phyloP scores from a whole-genome alignment of 345 rosid species.

The Gossypium thurberi region DNA sequence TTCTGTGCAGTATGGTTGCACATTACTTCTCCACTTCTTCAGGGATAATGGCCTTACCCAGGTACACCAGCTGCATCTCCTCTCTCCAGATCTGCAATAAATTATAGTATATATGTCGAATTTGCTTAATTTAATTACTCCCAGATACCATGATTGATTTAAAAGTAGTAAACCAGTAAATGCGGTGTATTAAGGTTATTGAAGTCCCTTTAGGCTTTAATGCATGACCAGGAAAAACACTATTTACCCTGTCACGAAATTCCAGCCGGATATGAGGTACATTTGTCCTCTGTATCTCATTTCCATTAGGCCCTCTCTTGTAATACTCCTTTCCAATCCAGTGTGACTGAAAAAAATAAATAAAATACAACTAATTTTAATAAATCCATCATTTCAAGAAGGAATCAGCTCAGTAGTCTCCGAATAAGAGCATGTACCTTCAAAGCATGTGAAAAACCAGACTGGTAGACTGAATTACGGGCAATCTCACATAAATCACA shows the following conservation, averaged over 20 bases:
- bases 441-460: slow-evolving; percentile 96
- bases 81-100: slow-evolving; percentile 80
- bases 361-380: not conserved
- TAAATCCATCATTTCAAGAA: slow-evolving; percentile 1
- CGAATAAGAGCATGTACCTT: slow-evolving; percentile 43
- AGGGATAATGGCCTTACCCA: slow-evolving; percentile 49
- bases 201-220: not conserved
- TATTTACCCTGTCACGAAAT: slow-evolving; percentile 75
- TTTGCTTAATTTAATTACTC: too few species aligned
- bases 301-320: slow-evolving; percentile 93
- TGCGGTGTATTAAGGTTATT: not conserved
- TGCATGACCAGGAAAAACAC: not conserved
- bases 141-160: too few species aligned
- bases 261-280: slow-evolving; percentile 96
- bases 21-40: slow-evolving; percentile 51
- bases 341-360: slow-evolving; percentile 55
- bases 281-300: slow-evolving; percentile 84
- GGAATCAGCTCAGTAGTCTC: not conserved
- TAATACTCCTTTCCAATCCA: slow-evolving; percentile 94
- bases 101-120: not conserved
- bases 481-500: slow-evolving; percentile 98
- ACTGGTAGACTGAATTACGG: slow-evolving; percentile 95
- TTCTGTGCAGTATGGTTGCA: not conserved
- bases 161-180: too few species aligned
- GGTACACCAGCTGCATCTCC: slow-evolving; percentile 84